Conservation (phyloP, 2,329 filamentous ascomycete species). For the Ilyonectria robusta region DNA sequence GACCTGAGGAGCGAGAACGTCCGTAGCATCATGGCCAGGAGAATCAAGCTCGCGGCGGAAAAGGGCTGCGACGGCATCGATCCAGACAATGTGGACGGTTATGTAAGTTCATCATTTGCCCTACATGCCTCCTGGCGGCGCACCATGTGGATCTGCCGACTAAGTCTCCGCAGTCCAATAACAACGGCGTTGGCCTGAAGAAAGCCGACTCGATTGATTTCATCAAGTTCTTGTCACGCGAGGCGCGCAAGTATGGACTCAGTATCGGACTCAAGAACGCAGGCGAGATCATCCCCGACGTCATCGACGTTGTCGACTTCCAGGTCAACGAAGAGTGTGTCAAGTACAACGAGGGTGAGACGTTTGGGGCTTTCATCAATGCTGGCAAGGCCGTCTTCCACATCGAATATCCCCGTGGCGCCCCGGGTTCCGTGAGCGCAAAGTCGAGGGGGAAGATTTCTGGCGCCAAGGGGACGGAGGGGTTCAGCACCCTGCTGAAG, state of each 20-base stretch:
- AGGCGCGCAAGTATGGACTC: slow-evolving; percentile 67
- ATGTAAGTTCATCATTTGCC: slow-evolving; percentile 55
- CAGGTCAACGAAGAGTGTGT: slow-evolving; percentile 79
- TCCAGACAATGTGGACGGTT: slow-evolving; percentile 79
- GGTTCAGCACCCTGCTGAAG: slow-evolving; percentile 77
- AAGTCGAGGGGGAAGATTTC: slow-evolving; percentile 60
- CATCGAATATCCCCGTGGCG: slow-evolving; percentile 75
- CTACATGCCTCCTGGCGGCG: fast-evolving
- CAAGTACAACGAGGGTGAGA: slow-evolving; percentile 70
- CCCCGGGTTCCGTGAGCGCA: slow-evolving; percentile 51
- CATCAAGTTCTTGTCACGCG: slow-evolving; percentile 69
- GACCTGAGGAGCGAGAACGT: slow-evolving; percentile 70
- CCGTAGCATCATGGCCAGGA: slow-evolving; percentile 72
- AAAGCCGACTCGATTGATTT: slow-evolving; percentile 69
- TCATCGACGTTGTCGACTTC: slow-evolving; percentile 70
- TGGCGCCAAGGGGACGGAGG: slow-evolving; percentile 55
- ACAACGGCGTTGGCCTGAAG: slow-evolving; percentile 73
- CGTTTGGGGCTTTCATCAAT: slow-evolving; percentile 69
- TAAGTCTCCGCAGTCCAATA: slow-evolving; percentile 59
- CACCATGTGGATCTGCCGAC: fast-evolving
- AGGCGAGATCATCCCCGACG: slow-evolving; percentile 66
- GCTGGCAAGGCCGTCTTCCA: slow-evolving; percentile 78
- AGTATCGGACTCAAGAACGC: slow-evolving; percentile 79
- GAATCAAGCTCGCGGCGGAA: slow-evolving; percentile 69
- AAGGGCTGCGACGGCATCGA: slow-evolving; percentile 80